phyloP scores from a whole-genome alignment of 1,139 yeast genomes.

The Suhomyces bolitotheri region DNA sequence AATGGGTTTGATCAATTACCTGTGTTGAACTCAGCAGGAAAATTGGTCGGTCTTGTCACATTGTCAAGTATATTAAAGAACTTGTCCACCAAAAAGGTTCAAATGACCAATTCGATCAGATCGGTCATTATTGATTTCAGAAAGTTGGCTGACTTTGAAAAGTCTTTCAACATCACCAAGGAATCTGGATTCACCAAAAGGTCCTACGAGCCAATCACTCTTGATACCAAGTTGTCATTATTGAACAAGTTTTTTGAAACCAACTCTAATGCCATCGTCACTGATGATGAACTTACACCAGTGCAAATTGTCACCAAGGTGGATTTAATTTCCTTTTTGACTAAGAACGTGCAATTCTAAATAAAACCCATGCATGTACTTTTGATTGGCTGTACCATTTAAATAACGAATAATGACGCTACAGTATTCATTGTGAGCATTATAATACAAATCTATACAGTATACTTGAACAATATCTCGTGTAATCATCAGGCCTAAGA shows the following conservation, averaged over 20 bases:
- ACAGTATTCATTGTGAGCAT: constrained; percentile 3
- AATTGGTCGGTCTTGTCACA: constrained; percentile 75
- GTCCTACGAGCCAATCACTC: constrained; percentile 67
- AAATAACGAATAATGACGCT: constrained; percentile 3
- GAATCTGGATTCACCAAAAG: constrained; percentile 62
- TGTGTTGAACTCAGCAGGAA: constrained; percentile 60
- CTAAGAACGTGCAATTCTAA: constrained; percentile 32
- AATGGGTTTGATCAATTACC: constrained; percentile 89
- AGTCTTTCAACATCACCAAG: constrained; percentile 63
- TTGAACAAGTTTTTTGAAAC: constrained; percentile 82
- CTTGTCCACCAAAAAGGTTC: constrained; percentile 63
- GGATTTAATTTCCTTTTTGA: constrained; percentile 71
- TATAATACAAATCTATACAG: constrained; percentile 12
- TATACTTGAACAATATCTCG: neutral
- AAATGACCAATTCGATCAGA: constrained; percentile 60
- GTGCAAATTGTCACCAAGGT: constrained; percentile 87
- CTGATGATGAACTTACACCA: constrained; percentile 70
- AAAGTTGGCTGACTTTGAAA: constrained; percentile 67
- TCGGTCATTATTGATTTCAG: constrained; percentile 74
- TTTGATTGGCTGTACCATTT: no score
- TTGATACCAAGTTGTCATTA: constrained; percentile 65
- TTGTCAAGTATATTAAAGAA: constrained; percentile 71
- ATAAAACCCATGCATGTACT: neutral
- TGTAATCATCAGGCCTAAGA: no score
- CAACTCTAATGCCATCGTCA: constrained; percentile 82